Evolutionary conservation across 2,329 filamentous ascomycete species (phyloP).

Genomic region (Ophidiomyces ophidiicola): DNA sequence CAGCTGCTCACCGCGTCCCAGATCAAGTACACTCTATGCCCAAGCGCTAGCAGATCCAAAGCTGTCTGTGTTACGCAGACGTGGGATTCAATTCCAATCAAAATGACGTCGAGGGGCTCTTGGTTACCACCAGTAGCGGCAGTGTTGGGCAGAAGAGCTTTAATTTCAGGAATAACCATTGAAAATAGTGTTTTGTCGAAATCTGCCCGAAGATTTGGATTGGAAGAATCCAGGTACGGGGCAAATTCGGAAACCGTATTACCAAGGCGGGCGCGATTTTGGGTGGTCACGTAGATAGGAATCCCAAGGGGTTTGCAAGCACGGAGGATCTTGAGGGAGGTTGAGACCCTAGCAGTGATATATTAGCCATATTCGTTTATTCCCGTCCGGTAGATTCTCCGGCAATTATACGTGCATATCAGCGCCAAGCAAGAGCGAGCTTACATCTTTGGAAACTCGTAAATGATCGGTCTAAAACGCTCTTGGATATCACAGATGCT

Average conservation of each 20-base stretch:
- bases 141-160: conserved; percentile 24
- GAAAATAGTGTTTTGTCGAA: conserved; percentile 83
- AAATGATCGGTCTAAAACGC: conserved; percentile 72
- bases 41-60: conserved; percentile 61
- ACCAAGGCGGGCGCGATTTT: conserved; percentile 67
- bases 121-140: conserved; percentile 17
- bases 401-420: not conserved
- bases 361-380: conserved; percentile 8
- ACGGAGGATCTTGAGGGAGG: conserved; percentile 55
- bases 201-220: conserved; percentile 41
- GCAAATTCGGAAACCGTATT: conserved; percentile 64
- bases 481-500: conserved; percentile 92
- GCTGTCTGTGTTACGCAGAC: conserved; percentile 92
- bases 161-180: conserved; percentile 66
- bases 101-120: conserved; percentile 48
- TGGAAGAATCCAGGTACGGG: conserved; percentile 38
- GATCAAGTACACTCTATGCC: conserved; percentile 73
- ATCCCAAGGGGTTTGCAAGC: conserved; percentile 45
- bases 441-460: conserved; percentile 73
- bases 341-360: conserved; percentile 43
- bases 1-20: conserved; percentile 84
- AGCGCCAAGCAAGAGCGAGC: conserved; percentile 16
- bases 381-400: too few species aligned
- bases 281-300: conserved; percentile 76
- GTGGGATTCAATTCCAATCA: conserved; percentile 86